Evolutionary conservation across 352 stramenopile genomes (phyloP), one percentile per base, ranked within the genome.

Genomic region (Sclerospora graminicola): DNA sequence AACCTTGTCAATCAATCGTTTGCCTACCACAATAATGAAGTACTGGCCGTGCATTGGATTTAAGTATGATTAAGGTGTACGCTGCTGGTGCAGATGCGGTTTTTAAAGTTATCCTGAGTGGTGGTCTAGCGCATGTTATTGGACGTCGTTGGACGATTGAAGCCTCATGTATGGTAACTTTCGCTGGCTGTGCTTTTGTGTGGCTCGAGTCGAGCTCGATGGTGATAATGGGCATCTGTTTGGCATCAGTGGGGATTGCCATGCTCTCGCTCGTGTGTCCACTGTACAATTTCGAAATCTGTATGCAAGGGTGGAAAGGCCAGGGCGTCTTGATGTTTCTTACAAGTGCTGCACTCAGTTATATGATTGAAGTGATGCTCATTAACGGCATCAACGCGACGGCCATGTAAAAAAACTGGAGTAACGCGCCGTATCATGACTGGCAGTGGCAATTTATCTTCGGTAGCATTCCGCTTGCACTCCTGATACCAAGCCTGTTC

Each of bases 221-320:
- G 43, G 73, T 88, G 32, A 41, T 89, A 14, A 64, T 89, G 8
- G 78, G 63, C 23, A 80, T 81, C 38, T 89, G 77, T 33, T 30
- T 88, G 13, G 60, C 69, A n/a, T 60, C 73, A 3, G 71, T 60
- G 0, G 82, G 79, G 14, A 74, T 89, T 21, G 64, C 76, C 0
- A 94, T 91, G 79, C 64, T 90, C 2, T 84, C 79, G 14, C 65
- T 91, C 16, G 52, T 62, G 1, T 83, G 73, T 34, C 54, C 82
- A 34, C 56, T 91, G 36, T 94, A 91, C 71, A 91, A 90, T 53
- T 91, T 88, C 14, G 82, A 94, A 50, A 83, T 91, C 20, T 90
- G 76, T 54, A 90, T 85, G 74, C 60, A 70, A 19, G 82, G 78
- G 5, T 90, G 78, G 77, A 90, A 86, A 53, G 80, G 82, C 34